Evolutionary conservation across 1,139 yeast genomes (phyloP).

Genomic region (Blastobotrys elegans): DNA sequence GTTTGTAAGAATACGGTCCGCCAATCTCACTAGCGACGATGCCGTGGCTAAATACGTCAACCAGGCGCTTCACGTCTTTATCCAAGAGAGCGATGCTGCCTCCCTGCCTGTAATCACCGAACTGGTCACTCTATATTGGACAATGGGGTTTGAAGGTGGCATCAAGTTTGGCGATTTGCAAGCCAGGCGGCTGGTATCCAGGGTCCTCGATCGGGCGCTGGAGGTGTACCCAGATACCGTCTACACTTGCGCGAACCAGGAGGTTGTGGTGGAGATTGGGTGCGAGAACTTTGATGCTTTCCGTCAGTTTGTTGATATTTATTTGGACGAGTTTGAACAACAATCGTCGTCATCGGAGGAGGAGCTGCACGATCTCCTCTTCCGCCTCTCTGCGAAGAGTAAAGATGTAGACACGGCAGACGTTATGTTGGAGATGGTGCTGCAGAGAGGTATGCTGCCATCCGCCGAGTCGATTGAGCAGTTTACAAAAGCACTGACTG

Average conservation of each 20-base stretch:
- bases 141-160: conserved; percentile 19
- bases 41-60: conserved; percentile 13
- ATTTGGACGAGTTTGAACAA: conserved; percentile 13
- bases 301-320: conserved; percentile 17
- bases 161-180: conserved; percentile 9
- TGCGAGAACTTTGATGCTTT: conserved; percentile 19
- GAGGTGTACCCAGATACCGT: conserved; percentile 11
- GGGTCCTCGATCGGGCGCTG: conserved; percentile 11
- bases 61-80: conserved; percentile 17
- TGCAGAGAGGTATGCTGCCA: conserved; percentile 14
- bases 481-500: conserved; percentile 25
- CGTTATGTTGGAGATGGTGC: conserved; percentile 18
- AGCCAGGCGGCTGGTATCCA: conserved; percentile 3
- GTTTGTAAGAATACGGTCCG: conserved; percentile 8
- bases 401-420: conserved; percentile 29
- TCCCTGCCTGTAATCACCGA: conserved; percentile 19
- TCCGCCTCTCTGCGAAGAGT: conserved; percentile 27
- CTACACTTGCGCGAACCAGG: conserved; percentile 17
- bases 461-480: conserved; percentile 26
- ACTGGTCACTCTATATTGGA: conserved; percentile 18
- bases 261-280: conserved; percentile 19
- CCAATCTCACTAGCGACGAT: not conserved
- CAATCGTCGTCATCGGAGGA: not conserved
- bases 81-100: conserved; percentile 12
- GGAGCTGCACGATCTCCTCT: conserved; percentile 26